These are phyloP conservation scores for Xylariaceae sp. DNA, from an alignment of 2,329 filamentous ascomycete genomes.

Conservation along the genomic window DNA sequence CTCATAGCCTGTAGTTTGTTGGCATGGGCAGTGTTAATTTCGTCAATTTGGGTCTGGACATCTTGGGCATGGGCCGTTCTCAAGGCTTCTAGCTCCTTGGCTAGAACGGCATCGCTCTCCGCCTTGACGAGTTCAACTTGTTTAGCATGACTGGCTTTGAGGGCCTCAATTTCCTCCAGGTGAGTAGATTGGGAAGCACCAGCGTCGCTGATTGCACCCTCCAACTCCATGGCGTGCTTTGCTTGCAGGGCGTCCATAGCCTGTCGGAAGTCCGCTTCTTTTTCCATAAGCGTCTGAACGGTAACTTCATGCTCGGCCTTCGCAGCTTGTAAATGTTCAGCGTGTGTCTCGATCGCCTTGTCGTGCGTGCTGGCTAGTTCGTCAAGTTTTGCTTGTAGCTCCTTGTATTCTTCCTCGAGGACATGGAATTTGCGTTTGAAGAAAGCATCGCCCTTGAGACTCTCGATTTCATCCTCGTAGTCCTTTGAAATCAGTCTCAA, in stretches of 20 bases:
- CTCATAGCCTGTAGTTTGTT: slow-evolving; percentile 34
- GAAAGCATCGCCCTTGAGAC: slow-evolving; percentile 56
- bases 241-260: slow-evolving; percentile 51
- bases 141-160: slow-evolving; percentile 51
- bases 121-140: slow-evolving; percentile 42
- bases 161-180: slow-evolving; percentile 45
- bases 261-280: slow-evolving; percentile 49
- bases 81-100: slow-evolving; percentile 36
- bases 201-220: slow-evolving; percentile 49
- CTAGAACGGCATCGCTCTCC: slow-evolving; percentile 38
- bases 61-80: slow-evolving; percentile 41
- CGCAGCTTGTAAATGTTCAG: slow-evolving; percentile 20
- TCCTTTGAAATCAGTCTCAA: slow-evolving; percentile 55
- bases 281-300: slow-evolving; percentile 44
- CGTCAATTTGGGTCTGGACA: slow-evolving; percentile 38
- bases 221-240: slow-evolving; percentile 54
- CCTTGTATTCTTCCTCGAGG: slow-evolving; percentile 52
- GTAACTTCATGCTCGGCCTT: slow-evolving; percentile 32
- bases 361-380: slow-evolving; percentile 26
- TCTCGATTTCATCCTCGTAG: slow-evolving; percentile 61
- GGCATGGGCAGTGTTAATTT: slow-evolving; percentile 34
- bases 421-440: slow-evolving; percentile 60
- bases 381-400: slow-evolving; percentile 33
- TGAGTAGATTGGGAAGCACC: slow-evolving; percentile 46
- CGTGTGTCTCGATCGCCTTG: slow-evolving; percentile 30